These are phyloP conservation scores for Globisporangium apiculatum DNA, from an alignment of 352 stramenopile species.

Conservation along the genomic window DNA sequence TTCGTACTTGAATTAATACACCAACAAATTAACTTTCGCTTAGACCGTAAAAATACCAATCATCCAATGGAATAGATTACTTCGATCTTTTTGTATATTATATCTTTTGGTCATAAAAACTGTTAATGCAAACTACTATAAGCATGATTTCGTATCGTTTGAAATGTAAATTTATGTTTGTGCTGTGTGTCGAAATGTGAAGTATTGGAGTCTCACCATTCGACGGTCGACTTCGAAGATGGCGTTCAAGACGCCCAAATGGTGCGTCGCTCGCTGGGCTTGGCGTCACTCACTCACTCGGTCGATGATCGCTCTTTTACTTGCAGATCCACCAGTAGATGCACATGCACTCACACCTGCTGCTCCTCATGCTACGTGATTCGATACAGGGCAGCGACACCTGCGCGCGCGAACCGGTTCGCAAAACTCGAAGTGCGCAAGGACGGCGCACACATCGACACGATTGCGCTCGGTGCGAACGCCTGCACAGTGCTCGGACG, in stretches of 20 bases:
- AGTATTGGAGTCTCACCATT: too few relatives aligned
- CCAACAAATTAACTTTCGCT: too few relatives aligned
- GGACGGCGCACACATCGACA: slow-evolving; percentile 31
- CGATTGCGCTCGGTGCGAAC: slow-evolving; percentile 34
- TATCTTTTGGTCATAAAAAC: too few relatives aligned
- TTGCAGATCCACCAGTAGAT: not conserved
- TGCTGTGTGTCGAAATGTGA: too few relatives aligned
- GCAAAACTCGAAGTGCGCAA: slow-evolving; percentile 51
- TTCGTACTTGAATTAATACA: too few relatives aligned
- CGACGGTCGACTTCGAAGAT: not conserved
- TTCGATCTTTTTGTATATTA: too few relatives aligned
- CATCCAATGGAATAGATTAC: too few relatives aligned
- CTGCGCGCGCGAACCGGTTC: slow-evolving; percentile 30
- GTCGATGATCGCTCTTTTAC: not conserved
- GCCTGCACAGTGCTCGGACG: slow-evolving; percentile 70
- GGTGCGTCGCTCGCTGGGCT: slow-evolving; percentile 9
- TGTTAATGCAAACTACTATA: too few relatives aligned
- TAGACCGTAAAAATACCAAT: too few relatives aligned
- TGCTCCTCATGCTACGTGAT: not conserved
- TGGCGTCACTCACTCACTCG: not conserved
- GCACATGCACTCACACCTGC: not conserved
- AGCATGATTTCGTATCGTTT: too few relatives aligned
- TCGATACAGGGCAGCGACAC: slow-evolving; percentile 37
- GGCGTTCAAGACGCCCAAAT: slow-evolving; percentile 22
- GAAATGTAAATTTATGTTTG: too few relatives aligned